Conservation (phyloP, 2,329 filamentous ascomycete species). For the Drechslerella stenobrocha region DNA sequence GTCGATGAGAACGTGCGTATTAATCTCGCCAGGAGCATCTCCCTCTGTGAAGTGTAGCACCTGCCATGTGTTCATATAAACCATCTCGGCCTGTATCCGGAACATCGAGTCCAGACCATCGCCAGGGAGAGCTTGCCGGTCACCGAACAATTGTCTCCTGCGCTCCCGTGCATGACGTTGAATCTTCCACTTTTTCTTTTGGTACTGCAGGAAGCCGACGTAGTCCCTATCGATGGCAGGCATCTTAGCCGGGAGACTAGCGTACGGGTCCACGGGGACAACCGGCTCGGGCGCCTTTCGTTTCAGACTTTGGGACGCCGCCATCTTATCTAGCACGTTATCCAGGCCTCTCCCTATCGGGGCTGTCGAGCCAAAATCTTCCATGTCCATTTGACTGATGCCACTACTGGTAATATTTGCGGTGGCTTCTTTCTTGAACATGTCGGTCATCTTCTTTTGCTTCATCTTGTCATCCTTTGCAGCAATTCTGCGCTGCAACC, state of each 20-base stretch:
- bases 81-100: constrained; percentile 84
- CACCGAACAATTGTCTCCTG: constrained; percentile 88
- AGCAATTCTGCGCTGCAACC: constrained; percentile 90
- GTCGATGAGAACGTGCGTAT: constrained; percentile 88
- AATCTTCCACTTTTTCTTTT: constrained; percentile 98
- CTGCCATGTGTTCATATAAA: constrained; percentile 94
- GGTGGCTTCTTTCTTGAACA: constrained; percentile 63
- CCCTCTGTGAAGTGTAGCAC: constrained; percentile 82
- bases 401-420: constrained; percentile 24
- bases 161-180: constrained; percentile 87
- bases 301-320: constrained; percentile 67
- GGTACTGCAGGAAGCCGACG: constrained; percentile 81
- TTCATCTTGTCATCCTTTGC: constrained; percentile 97
- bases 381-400: constrained; percentile 59
- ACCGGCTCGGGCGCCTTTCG: constrained; percentile 72
- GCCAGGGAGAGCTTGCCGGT: constrained; percentile 67
- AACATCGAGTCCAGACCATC: constrained; percentile 73
- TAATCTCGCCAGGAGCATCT: constrained; percentile 81
- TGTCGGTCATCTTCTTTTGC: constrained; percentile 96
- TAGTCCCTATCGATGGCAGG: constrained; percentile 86
- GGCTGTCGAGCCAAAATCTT: constrained; percentile 75
- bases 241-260: constrained; percentile 78
- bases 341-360: constrained; percentile 67
- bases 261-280: constrained; percentile 74
- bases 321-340: constrained; percentile 58